Evolutionary conservation across 768 basidiomycete genomes (phyloP).

Genomic region (Suillus variegatus): DNA sequence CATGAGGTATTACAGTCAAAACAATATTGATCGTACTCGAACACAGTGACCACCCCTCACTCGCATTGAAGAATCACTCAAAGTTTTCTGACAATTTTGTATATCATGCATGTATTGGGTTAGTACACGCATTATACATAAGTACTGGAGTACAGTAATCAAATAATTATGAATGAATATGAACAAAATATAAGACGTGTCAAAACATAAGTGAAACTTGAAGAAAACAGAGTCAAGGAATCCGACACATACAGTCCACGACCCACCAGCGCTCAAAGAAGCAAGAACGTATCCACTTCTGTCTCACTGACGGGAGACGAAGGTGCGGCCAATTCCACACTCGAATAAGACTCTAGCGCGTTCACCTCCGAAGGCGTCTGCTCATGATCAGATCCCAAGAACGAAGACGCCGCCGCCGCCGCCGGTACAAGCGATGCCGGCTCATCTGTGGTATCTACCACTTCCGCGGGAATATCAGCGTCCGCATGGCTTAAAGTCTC

Average conservation of each 20-base stretch:
- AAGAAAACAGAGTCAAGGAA: not conserved
- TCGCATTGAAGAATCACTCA: not conserved
- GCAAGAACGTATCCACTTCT: conserved; percentile 25
- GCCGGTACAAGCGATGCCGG: not conserved
- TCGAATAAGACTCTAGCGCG: not conserved
- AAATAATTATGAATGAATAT: not conserved
- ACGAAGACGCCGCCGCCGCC: conserved; percentile 6
- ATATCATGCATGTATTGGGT: not conserved
- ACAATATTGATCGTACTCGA: too few relatives aligned
- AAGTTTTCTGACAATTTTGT: not conserved
- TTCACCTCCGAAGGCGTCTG: not conserved
- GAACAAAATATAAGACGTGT: not conserved
- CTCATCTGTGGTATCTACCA: not conserved
- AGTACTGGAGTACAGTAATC: not conserved
- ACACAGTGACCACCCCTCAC: not conserved
- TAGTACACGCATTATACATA: not conserved
- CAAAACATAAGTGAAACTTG: not conserved
- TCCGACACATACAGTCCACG: not conserved
- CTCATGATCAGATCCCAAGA: conserved; percentile 2
- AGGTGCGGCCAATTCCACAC: not conserved
- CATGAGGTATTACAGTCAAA: too few relatives aligned
- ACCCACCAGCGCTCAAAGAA: conserved; percentile 17
- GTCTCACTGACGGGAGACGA: not conserved
- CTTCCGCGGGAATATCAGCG: conserved; percentile 1
- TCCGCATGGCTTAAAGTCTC: not conserved